Base-by-base conservation (phyloP, 2,329 filamentous ascomycete species). In the Westerdykella aurantiaca region DNA sequence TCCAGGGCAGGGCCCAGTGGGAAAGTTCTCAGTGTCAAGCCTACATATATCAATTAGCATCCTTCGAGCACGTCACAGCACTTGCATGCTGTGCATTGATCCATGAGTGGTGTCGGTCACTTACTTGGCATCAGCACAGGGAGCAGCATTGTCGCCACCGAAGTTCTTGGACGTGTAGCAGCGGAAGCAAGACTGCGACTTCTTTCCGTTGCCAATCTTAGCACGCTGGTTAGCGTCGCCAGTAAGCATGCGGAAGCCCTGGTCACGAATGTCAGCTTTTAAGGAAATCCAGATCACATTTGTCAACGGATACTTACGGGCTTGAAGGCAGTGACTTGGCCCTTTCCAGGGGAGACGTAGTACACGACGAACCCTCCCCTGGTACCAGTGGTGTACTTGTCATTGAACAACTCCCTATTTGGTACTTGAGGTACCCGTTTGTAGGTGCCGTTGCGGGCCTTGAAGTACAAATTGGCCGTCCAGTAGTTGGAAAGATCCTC, bases 241-340 rank as follows among this genome's bases (percentile, higher is more conserved):
- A 1, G 69, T 61, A 11, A 73, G 68, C 70, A 73, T 73, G 31
- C 71, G 69, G 64, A 73, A 73, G 2, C 71, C 69, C 67, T 70
- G 25, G 31, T 21, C 9, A 35, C 25, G 39, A 17, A 23, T 16
- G 7, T 17, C 3, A 29, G 25, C n/a, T 14, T 13, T 16, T 14
- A 14, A 35, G 33, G 9, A 35, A 35, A 14, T 35, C 33, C 9
- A 35, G 10, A 35, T 16, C 11, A 14, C 33, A 37, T 34, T 11
- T 6, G 10, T 13, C 4, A 29, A 29, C 25, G 25, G 25, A 29
- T 9, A 51, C 47, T 43, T 42, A 51, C 47, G 4, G 54, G 47
- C 42, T 55, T 70, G 57, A 74, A 74, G 0, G 72, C 71, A 0
- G 70, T 73, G 1, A 72, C 68, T 14, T 67, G 65, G 11, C 61